phyloP scores from a whole-genome alignment of 192 early-diverging fungal species.

The Diversispora eburnea region DNA sequence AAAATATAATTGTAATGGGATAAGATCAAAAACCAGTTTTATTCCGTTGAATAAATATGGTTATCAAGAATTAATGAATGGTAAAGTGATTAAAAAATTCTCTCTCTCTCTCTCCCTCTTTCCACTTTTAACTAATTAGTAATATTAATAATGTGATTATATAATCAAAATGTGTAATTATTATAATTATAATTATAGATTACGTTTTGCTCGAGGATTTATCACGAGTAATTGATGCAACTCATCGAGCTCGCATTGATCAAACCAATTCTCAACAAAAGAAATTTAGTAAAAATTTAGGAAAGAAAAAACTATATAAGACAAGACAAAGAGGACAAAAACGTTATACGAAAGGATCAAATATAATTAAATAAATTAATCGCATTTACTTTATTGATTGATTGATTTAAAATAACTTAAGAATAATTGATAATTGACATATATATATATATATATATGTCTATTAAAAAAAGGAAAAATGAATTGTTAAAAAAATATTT shows the following conservation, averaged over 20 bases:
- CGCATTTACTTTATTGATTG: too few species aligned
- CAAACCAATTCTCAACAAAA: neutral
- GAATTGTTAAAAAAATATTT: too few species aligned
- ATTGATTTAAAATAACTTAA: too few species aligned
- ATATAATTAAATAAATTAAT: too few species aligned
- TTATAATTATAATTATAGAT: slow-evolving; percentile 1
- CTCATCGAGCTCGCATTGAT: slow-evolving; percentile 4
- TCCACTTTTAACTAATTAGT: neutral
- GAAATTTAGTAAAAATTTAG: too few species aligned
- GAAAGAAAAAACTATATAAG: too few species aligned
- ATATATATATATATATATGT: too few species aligned
- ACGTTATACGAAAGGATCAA: too few species aligned
- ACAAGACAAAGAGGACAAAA: too few species aligned
- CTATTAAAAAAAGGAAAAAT: too few species aligned
- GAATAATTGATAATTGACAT: too few species aligned
- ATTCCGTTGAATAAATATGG: slow-evolving; percentile 16
- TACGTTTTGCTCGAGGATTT: slow-evolving; percentile 21
- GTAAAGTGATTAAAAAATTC: neutral
- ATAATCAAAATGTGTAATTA: neutral
- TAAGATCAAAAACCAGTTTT: slow-evolving; percentile 7
- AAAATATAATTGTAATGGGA: slow-evolving; percentile 11
- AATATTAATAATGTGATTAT: neutral
- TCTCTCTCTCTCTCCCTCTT: neutral
- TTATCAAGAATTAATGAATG: slow-evolving; percentile 21
- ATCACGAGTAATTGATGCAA: neutral